A percentile compares a stretch with the other conserved stretches of the same genome.
Conservation (phyloP, 768 basidiomycete species). For the Trametes meyenii region DNA sequence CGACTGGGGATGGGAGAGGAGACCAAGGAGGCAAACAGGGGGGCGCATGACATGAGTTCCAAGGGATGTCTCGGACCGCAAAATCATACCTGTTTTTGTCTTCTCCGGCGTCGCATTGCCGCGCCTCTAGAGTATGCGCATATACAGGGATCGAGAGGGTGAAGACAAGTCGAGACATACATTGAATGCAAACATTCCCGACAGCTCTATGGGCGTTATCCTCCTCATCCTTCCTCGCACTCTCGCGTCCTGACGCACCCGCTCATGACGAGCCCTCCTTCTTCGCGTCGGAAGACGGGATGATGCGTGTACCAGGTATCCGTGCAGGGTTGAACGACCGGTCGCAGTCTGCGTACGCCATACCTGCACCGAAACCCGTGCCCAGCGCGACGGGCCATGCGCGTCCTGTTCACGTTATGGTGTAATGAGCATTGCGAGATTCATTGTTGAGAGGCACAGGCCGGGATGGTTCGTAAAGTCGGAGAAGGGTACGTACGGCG, state of each 20-base stretch:
- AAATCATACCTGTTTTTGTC: neutral
- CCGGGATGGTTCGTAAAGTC: neutral
- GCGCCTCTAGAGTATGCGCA: too few relatives aligned
- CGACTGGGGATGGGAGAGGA: neutral
- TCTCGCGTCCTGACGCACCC: neutral
- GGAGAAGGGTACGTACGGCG: conserved; percentile 61
- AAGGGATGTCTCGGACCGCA: neutral
- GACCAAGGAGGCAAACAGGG: neutral
- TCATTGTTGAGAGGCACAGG: neutral
- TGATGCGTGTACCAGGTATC: conserved; percentile 79
- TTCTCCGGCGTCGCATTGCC: too few relatives aligned
- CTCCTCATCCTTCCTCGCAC: neutral
- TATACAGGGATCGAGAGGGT: neutral
- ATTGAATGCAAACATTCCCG: conserved; percentile 9
- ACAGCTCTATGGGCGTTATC: conserved; percentile 11
- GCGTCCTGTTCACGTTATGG: conserved; percentile 57
- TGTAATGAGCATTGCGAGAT: neutral
- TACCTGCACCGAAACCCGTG: conserved; percentile 85
- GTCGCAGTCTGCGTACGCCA: conserved; percentile 91
- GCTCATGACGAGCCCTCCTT: conserved; percentile 16
- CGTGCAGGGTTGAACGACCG: conserved; percentile 90
- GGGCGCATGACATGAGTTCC: neutral
- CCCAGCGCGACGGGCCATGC: conserved; percentile 89
- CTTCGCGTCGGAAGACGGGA: conserved; percentile 41
- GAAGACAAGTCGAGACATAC: conserved; percentile 19